Conservation (phyloP, 2,329 filamentous ascomycete genomes). For the Alternaria arborescens region DNA sequence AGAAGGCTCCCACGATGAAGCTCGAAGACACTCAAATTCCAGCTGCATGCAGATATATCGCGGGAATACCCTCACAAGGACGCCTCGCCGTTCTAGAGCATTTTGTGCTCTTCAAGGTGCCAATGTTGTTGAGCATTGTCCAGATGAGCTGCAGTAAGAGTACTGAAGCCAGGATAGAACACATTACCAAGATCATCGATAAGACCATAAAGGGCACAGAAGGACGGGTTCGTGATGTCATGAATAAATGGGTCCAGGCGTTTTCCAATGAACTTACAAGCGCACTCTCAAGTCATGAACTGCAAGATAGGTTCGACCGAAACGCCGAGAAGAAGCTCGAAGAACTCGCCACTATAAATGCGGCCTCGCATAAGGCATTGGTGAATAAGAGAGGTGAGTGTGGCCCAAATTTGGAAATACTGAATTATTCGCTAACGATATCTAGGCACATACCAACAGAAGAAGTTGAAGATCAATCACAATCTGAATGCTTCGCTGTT, state of each 20-base stretch:
- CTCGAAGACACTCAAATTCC: constrained; percentile 29
- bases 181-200: constrained; percentile 21
- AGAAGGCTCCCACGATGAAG: constrained; percentile 10
- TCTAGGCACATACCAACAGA: constrained; percentile 10
- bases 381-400: constrained; percentile 6
- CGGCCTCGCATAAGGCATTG: constrained; percentile 3
- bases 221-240: not conserved
- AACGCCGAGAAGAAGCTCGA: constrained; percentile 4
- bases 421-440: not conserved
- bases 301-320: constrained; percentile 8
- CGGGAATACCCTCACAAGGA: constrained; percentile 21
- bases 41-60: constrained; percentile 18
- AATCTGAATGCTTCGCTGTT: constrained; percentile 15
- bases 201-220: not conserved
- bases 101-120: constrained; percentile 1
- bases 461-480: constrained; percentile 8
- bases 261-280: not conserved
- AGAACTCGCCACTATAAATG: not conserved
- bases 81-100: constrained; percentile 15
- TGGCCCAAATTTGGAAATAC: not conserved
- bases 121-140: constrained; percentile 23
- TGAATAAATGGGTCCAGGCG: not conserved
- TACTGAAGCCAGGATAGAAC: constrained; percentile 22
- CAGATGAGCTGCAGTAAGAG: constrained; percentile 28
- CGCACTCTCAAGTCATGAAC: not conserved